These are phyloP conservation scores for Cudoniella acicularis DNA, from an alignment of 495 filamentous ascomycete genomes.

Conservation along the genomic window DNA sequence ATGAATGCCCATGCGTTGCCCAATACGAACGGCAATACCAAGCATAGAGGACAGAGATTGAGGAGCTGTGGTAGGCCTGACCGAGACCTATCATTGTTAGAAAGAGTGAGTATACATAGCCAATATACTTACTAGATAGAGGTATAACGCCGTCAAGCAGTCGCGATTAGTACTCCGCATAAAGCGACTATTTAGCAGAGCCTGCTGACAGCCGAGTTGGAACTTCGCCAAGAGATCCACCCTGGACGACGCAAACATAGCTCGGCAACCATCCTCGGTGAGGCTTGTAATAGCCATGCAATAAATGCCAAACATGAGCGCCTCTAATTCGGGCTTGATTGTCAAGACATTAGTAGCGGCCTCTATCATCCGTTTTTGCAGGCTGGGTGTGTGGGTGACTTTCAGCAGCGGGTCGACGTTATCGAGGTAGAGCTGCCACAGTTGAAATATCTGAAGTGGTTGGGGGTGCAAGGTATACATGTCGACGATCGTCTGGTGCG, in stretches of 20 bases:
- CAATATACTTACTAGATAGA: conserved; percentile 51
- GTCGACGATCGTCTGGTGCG: conserved; percentile 6
- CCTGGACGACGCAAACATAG: conserved; percentile 41
- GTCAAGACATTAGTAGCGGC: conserved; percentile 29
- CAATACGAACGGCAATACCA: conserved; percentile 42
- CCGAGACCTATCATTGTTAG: conserved; percentile 43
- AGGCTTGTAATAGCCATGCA: conserved; percentile 43
- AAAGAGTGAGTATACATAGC: conserved; percentile 5
- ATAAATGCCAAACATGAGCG: conserved; percentile 53
- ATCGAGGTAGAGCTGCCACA: conserved; percentile 68
- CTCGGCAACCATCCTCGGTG: conserved; percentile 43
- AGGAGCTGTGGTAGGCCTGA: conserved; percentile 42
- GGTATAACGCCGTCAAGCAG: conserved; percentile 55
- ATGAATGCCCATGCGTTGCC: conserved; percentile 39
- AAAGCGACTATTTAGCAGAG: conserved; percentile 43
- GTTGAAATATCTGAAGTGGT: conserved; percentile 61
- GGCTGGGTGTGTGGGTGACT: conserved; percentile 61
- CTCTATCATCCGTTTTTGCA: conserved; percentile 46
- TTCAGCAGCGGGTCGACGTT: conserved; percentile 68
- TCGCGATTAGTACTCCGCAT: conserved; percentile 50
- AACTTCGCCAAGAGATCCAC: conserved; percentile 38
- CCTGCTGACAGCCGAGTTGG: conserved; percentile 40
- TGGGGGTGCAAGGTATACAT: conserved; percentile 52
- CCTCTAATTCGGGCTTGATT: conserved; percentile 44
- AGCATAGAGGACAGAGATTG: conserved; percentile 40